Percentiles rank a stretch among this genome's conserved stretches.
These are phyloP conservation scores for Suillus alpinus DNA, from an alignment of 768 basidiomycete genomes.

Conservation along the genomic window DNA sequence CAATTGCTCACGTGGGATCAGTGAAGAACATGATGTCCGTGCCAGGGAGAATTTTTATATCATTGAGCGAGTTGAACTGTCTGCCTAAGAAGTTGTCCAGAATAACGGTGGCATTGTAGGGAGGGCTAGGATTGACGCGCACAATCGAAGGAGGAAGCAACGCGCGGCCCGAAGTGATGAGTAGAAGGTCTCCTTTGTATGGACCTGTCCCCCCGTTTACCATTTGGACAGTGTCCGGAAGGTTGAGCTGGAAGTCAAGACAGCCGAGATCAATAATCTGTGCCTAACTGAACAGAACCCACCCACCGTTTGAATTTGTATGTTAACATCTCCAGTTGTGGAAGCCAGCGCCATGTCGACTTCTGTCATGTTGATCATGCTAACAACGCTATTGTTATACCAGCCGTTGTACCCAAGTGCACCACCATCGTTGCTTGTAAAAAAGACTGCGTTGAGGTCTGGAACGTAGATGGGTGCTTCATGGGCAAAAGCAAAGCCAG, in stretches of 20 bases:
- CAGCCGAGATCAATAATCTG: constrained; percentile 3
- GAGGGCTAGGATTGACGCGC: constrained; percentile 59
- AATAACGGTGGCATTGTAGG: constrained; percentile 65
- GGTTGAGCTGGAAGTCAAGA: constrained; percentile 48
- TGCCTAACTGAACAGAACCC: background rate
- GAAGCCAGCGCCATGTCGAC: constrained; percentile 45
- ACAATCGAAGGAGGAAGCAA: constrained; percentile 57
- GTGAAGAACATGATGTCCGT: constrained; percentile 75
- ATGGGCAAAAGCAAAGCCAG: constrained; percentile 70
- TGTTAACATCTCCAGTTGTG: constrained; percentile 38
- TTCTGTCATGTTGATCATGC: constrained; percentile 59
- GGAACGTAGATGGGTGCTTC: constrained; percentile 72
- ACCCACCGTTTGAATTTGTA: constrained; percentile 45
- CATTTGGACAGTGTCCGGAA: constrained; percentile 61
- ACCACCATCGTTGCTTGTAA: constrained; percentile 68
- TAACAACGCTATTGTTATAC: constrained; percentile 59
- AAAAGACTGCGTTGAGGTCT: constrained; percentile 69
- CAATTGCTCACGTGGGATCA: constrained; percentile 52
- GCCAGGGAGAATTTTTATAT: constrained; percentile 67
- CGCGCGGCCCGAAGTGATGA: constrained; percentile 66
- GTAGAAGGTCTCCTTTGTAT: constrained; percentile 39
- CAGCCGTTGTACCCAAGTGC: constrained; percentile 59
- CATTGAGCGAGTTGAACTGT: constrained; percentile 81
- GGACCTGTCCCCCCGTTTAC: constrained; percentile 53
- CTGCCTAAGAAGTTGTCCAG: constrained; percentile 78